Evolutionary conservation across 2,329 filamentous ascomycete genomes (phyloP), one percentile per base, ranked within the genome.

Genomic region (Byssothecium circinans): DNA sequence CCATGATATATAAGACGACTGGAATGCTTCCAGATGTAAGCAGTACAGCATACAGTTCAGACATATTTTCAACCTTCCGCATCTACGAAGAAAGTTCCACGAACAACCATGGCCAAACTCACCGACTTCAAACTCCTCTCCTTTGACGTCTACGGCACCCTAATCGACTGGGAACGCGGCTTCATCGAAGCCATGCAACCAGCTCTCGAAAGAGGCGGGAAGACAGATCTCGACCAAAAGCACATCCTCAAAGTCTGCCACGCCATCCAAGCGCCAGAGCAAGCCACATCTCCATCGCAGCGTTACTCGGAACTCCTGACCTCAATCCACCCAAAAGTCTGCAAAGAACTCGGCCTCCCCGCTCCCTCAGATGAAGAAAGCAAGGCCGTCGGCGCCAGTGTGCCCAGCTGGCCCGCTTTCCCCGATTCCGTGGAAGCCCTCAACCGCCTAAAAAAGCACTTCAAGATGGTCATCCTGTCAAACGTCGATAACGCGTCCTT

Each of bases 71-170:
- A 25, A 25, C 10, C 5, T 25, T 10, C 10, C 6, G 5, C 6
- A 25, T 25, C 10, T 6, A 25, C 23, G 23, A 5, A 25, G 23
- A 25, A 25, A 25, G 10, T 6, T 25, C 5, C 5, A 25, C 23
- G 10, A 25, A 25, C 23, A 25, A 25, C 46, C 33, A 69, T 69
- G 65, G 58, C 64, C 17, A 67, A 63, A 29, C 63, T 73, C 23
- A 69, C 62, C 23, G 62, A 72, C 43, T 79, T 76, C 65, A 71
- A 70, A 19, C 70, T 81, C 49, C 80, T 89, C 41, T 84, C 83
- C 60, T 90, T 91, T 71, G 88, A 92, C 71, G 84, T 87, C 74
- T 91, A 88, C 68, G 87, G 88, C 67, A 92, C 88, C 0, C 78
- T 91, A 3, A 82, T 91, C 50, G 86, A 91, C 74, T 90, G 86